phyloP scores from a whole-genome alignment of 768 basidiomycete genomes.

The Suillus cothurnatus region DNA sequence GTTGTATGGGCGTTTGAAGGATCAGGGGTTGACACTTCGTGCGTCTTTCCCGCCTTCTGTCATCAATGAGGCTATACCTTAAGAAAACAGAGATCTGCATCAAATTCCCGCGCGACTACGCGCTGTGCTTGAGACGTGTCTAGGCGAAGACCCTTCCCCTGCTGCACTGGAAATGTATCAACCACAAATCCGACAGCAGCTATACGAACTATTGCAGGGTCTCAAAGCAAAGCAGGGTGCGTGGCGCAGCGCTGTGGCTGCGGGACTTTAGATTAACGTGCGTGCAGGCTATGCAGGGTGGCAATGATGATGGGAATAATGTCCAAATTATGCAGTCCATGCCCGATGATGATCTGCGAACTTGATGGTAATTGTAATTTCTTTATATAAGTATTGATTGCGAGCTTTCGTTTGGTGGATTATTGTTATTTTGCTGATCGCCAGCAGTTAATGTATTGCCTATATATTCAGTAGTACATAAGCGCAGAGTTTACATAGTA shows the following conservation, averaged over 20 bases:
- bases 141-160: constrained; percentile 43
- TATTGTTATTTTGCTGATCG: neutral
- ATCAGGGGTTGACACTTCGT: constrained; percentile 80
- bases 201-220: constrained; percentile 43
- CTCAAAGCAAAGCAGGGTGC: constrained; percentile 44
- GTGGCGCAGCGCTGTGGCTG: constrained; percentile 27
- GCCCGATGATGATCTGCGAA: neutral
- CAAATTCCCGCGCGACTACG: constrained; percentile 42
- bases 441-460: constrained; percentile 2
- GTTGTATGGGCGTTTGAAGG: constrained; percentile 74
- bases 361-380: neutral
- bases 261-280: constrained; percentile 1
- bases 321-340: neutral
- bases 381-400: constrained; percentile 2
- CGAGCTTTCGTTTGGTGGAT: neutral
- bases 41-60: constrained; percentile 26
- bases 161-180: constrained; percentile 37
- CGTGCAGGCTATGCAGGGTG: constrained; percentile 9
- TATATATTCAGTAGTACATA: neutral
- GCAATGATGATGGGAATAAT: constrained; percentile 7
- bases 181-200: constrained; percentile 38
- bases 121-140: constrained; percentile 42
- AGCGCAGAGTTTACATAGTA: constrained; percentile 4
- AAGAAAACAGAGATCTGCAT: constrained; percentile 39
- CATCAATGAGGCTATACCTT: constrained; percentile 6